Percentiles rank a stretch among this genome's conserved stretches.
Conservation (phyloP, 768 basidiomycete genomes). For the Erythrobasidium yunnanense region DNA sequence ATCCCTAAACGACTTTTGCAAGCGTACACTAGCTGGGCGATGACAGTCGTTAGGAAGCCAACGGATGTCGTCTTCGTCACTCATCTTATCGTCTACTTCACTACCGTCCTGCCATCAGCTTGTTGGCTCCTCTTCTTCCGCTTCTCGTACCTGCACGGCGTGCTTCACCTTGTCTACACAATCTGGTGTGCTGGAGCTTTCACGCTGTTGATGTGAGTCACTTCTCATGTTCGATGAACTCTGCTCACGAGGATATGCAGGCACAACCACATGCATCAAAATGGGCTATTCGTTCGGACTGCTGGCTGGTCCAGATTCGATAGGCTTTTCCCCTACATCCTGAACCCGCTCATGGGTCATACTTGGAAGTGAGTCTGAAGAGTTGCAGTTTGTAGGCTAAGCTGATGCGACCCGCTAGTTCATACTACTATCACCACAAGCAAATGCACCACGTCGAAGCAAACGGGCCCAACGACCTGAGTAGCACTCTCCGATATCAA, state of each 20-base stretch:
- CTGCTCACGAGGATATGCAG: neutral
- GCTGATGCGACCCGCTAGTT: neutral
- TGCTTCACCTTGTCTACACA: neutral
- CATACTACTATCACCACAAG: conserved; percentile 25
- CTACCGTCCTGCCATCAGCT: conserved; percentile 3
- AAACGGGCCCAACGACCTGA: conserved; percentile 15
- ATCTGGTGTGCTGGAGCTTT: neutral
- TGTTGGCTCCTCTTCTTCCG: neutral
- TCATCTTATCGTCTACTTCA: neutral
- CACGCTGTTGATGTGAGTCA: conserved; percentile 7
- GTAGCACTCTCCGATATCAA: conserved; percentile 1
- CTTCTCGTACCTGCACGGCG: neutral
- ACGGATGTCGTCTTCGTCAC: conserved; percentile 5
- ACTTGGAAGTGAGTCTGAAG: conserved; percentile 1
- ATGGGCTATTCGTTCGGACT: neutral
- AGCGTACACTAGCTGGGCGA: conserved; percentile 2
- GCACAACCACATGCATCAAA: conserved; percentile 7
- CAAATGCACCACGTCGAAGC: conserved; percentile 22
- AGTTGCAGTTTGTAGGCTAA: neutral
- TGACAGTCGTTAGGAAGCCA: neutral
- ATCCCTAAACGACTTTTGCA: neutral
- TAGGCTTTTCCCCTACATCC: conserved; percentile 2
- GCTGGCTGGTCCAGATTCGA: neutral
- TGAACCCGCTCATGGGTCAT: conserved; percentile 12
- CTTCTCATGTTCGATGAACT: neutral